Evolutionary conservation across 73 alveolate genomes (phyloP).

Genomic region (Paraurostyla sp.): DNA sequence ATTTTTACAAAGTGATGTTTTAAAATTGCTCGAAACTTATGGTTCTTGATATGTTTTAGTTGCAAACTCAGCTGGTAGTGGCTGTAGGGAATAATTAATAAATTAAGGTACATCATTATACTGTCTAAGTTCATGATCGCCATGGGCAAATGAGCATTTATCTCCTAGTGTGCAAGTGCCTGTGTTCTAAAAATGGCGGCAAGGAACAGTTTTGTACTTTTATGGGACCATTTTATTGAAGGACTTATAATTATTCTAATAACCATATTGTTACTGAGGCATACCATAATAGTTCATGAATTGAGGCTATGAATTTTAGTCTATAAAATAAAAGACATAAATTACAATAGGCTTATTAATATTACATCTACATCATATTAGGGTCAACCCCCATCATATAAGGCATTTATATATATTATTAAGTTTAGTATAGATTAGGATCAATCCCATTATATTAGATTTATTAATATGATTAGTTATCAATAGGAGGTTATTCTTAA

Average conservation of each 20-base stretch:
- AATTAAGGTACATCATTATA: conserved; percentile 60
- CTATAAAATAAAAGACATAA: not conserved
- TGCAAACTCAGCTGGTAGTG: conserved; percentile 63
- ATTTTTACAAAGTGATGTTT: conserved; percentile 68
- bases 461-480: no score
- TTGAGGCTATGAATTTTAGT: not conserved
- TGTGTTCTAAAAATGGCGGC: conserved; percentile 80
- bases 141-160: conserved; percentile 93
- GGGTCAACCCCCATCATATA: not conserved
- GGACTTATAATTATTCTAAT: not conserved
- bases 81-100: conserved; percentile 28
- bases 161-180: conserved; percentile 84
- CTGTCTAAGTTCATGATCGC: conserved; percentile 83
- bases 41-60: not conserved
- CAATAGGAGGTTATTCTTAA: not conserved
- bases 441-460: not conserved
- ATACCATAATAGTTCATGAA: not conserved
- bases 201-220: conserved; percentile 83
- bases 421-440: not conserved
- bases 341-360: not conserved
- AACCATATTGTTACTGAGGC: not conserved
- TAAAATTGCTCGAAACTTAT: conserved; percentile 52
- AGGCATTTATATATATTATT: not conserved
- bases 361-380: not conserved
- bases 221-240: not conserved